A percentile compares a stretch with the other conserved stretches of the same genome.
phyloP scores from a whole-genome alignment of 371 early-diverging fungal species.

The Encephalitozoon hellem region DNA sequence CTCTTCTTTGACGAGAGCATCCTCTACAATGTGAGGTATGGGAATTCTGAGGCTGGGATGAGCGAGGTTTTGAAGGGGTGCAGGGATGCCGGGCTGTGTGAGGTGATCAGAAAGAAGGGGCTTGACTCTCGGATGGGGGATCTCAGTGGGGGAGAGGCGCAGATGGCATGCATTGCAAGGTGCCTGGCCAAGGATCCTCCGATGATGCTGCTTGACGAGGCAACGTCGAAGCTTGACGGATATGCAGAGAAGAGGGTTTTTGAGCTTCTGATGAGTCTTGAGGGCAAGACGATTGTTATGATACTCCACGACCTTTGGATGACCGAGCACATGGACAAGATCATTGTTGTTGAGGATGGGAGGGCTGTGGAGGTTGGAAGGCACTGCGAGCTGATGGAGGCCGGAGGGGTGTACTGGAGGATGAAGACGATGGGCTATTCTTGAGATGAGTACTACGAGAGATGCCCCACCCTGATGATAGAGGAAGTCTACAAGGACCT shows the following conservation, averaged over 20 bases:
- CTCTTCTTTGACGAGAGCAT: conserved; percentile 72
- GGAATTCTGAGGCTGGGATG: neutral
- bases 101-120: conserved; percentile 34
- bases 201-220: conserved; percentile 76
- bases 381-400: neutral
- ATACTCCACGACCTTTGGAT: conserved; percentile 46
- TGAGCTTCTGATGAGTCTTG: neutral
- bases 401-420: neutral
- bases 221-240: conserved; percentile 70
- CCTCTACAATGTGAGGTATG: conserved; percentile 70
- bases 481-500: neutral
- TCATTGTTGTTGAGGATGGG: conserved; percentile 13
- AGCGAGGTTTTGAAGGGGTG: conserved; percentile 24
- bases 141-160: conserved; percentile 56
- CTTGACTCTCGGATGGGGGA: conserved; percentile 11
- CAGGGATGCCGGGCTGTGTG: conserved; percentile 64
- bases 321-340: conserved; percentile 37
- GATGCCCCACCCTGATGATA: neutral
- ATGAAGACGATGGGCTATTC: neutral
- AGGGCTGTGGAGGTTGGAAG: neutral
- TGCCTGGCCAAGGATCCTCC: conserved; percentile 67
- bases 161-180: conserved; percentile 70
- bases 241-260: conserved; percentile 58
- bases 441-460: too few species aligned
- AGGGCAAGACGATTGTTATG: conserved; percentile 41